A percentile compares a stretch with the other conserved stretches of the same genome.
Evolutionary conservation across 768 basidiomycete species (phyloP).

Genomic region (Russula sp.): DNA sequence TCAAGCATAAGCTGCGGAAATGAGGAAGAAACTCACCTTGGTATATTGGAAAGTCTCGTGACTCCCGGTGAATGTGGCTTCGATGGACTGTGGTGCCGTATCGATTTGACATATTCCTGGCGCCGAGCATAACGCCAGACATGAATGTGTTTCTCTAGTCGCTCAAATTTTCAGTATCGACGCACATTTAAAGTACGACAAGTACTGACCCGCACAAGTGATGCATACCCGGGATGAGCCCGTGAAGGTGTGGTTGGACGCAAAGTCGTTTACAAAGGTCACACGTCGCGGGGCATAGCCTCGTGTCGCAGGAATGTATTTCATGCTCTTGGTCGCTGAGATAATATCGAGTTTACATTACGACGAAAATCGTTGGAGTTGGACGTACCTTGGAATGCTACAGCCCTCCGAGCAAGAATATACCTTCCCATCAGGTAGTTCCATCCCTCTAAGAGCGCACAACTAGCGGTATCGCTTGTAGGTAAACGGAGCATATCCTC

Average conservation of each 20-base stretch:
- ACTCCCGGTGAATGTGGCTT: constrained; percentile 54
- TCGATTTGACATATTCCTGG: constrained; percentile 55
- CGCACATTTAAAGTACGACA: neutral
- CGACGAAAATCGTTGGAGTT: neutral
- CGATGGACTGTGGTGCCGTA: constrained; percentile 51
- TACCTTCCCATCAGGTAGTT: neutral
- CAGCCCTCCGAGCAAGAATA: constrained; percentile 20
- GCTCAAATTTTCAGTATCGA: neutral
- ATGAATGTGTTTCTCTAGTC: constrained; percentile 47
- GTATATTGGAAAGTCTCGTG: constrained; percentile 62
- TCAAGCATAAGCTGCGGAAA: neutral
- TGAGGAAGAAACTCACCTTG: constrained; percentile 37
- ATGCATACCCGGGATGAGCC: constrained; percentile 33
- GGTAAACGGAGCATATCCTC: too few species aligned
- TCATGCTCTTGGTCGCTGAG: constrained; percentile 42
- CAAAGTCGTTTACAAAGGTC: constrained; percentile 53
- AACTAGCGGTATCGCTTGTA: neutral
- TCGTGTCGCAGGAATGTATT: constrained; percentile 45
- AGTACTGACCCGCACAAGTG: constrained; percentile 54
- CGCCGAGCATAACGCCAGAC: constrained; percentile 37
- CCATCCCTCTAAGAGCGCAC: constrained; percentile 16
- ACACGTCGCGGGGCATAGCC: constrained; percentile 49
- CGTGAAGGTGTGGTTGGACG: constrained; percentile 46
- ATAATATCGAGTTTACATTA: neutral
- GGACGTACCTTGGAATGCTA: constrained; percentile 2